Conservation (phyloP, 1,139 yeast species). For the Geotrichum citri-aurantii region DNA sequence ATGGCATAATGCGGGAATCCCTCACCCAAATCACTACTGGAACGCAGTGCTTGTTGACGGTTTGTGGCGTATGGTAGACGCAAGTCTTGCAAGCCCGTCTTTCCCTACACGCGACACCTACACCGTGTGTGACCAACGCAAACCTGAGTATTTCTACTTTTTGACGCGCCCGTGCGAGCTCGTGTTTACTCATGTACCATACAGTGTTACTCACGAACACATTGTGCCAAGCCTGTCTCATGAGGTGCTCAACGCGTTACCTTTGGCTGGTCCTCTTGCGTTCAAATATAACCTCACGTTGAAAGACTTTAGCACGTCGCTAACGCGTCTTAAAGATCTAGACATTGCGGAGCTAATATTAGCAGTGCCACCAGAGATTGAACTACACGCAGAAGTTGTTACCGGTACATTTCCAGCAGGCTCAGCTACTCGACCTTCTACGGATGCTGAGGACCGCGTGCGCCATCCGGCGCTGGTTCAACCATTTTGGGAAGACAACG, state of each 20-base stretch:
- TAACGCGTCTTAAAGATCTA: slow-evolving; percentile 63
- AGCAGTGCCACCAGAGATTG: slow-evolving; percentile 63
- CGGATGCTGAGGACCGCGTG: slow-evolving; percentile 20
- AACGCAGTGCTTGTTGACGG: slow-evolving; percentile 60
- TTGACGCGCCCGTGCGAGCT: slow-evolving; percentile 67
- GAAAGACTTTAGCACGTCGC: slow-evolving; percentile 67
- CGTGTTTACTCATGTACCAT: slow-evolving; percentile 82
- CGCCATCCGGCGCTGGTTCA: slow-evolving; percentile 63
- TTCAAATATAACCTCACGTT: slow-evolving; percentile 54
- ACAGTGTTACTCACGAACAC: slow-evolving; percentile 72
- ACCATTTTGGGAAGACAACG: slow-evolving; percentile 58
- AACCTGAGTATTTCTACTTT: slow-evolving; percentile 57
- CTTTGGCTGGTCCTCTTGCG: slow-evolving; percentile 79
- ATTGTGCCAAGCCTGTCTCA: slow-evolving; percentile 79
- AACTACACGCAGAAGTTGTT: slow-evolving; percentile 51
- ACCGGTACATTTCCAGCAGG: slow-evolving; percentile 27
- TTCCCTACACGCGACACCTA: slow-evolving; percentile 41
- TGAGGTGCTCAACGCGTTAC: slow-evolving; percentile 70
- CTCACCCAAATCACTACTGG: slow-evolving; percentile 83
- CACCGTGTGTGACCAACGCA: slow-evolving; percentile 22
- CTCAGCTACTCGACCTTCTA: slow-evolving; percentile 20
- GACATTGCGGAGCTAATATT: slow-evolving; percentile 78
- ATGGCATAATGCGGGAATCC: slow-evolving; percentile 38
- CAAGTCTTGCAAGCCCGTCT: slow-evolving; percentile 52
- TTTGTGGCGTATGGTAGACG: slow-evolving; percentile 76